Percentiles rank a stretch among this genome's conserved stretches.
Conservation (phyloP, 2,329 filamentous ascomycete species). For the Cladosporium sp. region DNA sequence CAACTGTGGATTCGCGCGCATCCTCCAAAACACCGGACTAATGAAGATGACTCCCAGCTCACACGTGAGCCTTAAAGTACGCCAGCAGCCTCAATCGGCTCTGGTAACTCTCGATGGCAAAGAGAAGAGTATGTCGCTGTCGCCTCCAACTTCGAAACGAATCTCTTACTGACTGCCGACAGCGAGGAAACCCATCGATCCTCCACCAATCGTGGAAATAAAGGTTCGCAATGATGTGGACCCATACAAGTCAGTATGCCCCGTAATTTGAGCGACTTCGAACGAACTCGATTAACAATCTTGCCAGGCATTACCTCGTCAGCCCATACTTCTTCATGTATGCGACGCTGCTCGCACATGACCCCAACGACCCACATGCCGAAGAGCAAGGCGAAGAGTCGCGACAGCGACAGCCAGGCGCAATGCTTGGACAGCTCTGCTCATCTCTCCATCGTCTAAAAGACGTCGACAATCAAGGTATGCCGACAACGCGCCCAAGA, state of each 20-base stretch:
- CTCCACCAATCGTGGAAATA: slow-evolving; percentile 80
- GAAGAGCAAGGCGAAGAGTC: slow-evolving; percentile 25
- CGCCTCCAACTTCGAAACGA: slow-evolving; percentile 1
- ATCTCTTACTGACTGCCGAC: slow-evolving; percentile 16
- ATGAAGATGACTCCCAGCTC: slow-evolving; percentile 20
- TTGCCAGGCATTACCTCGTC: slow-evolving; percentile 58
- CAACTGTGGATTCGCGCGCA: slow-evolving; percentile 10
- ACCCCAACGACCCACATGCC: slow-evolving; percentile 17
- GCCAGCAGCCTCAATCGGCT: slow-evolving; percentile 67
- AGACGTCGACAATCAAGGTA: slow-evolving; percentile 68
- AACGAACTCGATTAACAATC: neutral
- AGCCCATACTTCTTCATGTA: slow-evolving; percentile 66
- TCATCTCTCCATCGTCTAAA: slow-evolving; percentile 83
- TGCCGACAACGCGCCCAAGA: slow-evolving; percentile 14
- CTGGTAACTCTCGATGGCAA: slow-evolving; percentile 67
- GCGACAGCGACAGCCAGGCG: slow-evolving; percentile 8
- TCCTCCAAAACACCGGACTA: slow-evolving; percentile 12
- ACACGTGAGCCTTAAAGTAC: slow-evolving; percentile 56
- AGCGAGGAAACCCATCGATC: slow-evolving; percentile 86
- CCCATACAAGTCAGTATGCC: slow-evolving; percentile 17
- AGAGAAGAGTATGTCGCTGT: slow-evolving; percentile 63
- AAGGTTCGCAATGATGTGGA: slow-evolving; percentile 53
- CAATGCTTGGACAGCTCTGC: slow-evolving; percentile 64
- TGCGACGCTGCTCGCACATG: slow-evolving; percentile 49
- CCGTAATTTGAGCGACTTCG: neutral